These are phyloP conservation scores for Heracleum sosnowskyi DNA, from an alignment of 129 eudicot species.

Conservation along the genomic window DNA sequence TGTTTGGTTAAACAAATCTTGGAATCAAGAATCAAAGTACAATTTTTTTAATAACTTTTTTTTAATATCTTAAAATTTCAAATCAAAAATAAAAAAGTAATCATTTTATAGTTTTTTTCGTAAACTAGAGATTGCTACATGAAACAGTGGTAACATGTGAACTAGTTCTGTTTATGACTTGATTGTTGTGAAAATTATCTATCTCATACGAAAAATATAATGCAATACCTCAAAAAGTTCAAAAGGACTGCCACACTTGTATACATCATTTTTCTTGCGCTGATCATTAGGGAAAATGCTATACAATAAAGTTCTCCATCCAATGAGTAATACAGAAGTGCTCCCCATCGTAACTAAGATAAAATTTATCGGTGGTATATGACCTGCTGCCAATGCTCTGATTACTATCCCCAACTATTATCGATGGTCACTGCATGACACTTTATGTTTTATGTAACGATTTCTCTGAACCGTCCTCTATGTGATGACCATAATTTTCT, in stretches of 20 bases:
- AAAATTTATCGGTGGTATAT: constrained; percentile 63
- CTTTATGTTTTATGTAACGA: neutral
- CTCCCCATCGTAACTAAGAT: constrained; percentile 76
- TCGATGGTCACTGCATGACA: neutral
- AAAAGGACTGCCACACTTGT: constrained; percentile 86
- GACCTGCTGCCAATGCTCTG: constrained; percentile 56
- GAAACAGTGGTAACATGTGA: too few relatives aligned
- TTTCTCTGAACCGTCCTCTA: neutral
- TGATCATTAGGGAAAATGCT: constrained; percentile 40
- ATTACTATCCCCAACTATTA: constrained; percentile 61
- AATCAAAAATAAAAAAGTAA: too few relatives aligned
- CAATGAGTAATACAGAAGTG: constrained; percentile 80
- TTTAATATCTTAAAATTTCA: too few relatives aligned
- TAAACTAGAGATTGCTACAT: too few relatives aligned
- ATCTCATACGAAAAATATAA: neutral
- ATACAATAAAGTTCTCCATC: constrained; percentile 73
- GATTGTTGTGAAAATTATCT: neutral
- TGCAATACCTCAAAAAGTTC: constrained; percentile 80
- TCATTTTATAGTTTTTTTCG: too few relatives aligned
- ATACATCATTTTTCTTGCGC: constrained; percentile 60
- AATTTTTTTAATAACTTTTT: too few relatives aligned
- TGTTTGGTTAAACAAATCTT: too few relatives aligned
- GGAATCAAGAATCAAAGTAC: too few relatives aligned
- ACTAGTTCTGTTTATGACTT: neutral
- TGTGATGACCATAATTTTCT: neutral